phyloP scores from a whole-genome alignment of 208 protist genomes.

The Vickermania ingenoplastis region DNA sequence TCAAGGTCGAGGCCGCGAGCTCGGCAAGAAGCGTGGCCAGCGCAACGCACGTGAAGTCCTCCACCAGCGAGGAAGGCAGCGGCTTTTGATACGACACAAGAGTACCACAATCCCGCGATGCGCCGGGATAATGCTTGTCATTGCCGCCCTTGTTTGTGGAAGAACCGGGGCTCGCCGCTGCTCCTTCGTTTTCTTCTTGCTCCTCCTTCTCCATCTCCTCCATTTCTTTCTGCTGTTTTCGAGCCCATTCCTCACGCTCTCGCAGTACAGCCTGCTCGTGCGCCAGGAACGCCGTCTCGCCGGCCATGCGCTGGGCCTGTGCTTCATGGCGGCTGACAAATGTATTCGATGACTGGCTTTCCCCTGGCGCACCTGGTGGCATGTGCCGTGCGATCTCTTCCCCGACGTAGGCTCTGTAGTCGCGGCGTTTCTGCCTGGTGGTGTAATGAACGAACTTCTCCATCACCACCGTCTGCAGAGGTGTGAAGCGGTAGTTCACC shows the following conservation, averaged over 20 bases:
- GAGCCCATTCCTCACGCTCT: neutral
- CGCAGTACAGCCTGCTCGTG: neutral
- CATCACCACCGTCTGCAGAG: constrained; percentile 56
- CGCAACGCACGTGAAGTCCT: constrained; percentile 78
- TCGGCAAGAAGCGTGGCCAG: constrained; percentile 71
- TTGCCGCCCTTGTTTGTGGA: neutral
- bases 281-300: neutral
- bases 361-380: no score
- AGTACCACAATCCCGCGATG: no score
- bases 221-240: neutral
- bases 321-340: no score
- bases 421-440: constrained; percentile 24
- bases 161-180: neutral
- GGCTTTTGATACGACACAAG: neutral
- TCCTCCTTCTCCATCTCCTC: neutral
- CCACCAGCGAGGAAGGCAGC: constrained; percentile 38
- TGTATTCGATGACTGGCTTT: no score
- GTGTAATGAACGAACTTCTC: constrained; percentile 51
- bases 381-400: neutral
- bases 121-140: no score
- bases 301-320: neutral
- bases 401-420: neutral
- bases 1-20: constrained; percentile 35
- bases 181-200: neutral
- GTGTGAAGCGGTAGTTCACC: constrained; percentile 68